Evolutionary conservation across 441 rosid genomes (phyloP), one percentile per base, ranked within the genome.

Genomic region (Eutrema salsugineum): DNA sequence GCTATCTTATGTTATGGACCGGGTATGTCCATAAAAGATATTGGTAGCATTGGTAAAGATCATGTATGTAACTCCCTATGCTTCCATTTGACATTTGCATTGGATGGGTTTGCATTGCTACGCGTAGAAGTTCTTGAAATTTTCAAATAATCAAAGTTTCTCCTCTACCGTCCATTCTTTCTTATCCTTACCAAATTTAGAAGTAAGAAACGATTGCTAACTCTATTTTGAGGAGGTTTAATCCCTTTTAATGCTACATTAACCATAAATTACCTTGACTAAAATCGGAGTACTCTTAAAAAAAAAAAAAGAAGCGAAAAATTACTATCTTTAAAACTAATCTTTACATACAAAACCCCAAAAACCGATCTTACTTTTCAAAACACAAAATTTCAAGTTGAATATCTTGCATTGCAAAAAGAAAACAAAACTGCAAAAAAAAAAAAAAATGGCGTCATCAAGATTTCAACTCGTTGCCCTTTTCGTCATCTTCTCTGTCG

Each of bases 391-490:
- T 8, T 28, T 27, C 28, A 47, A 75, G 53, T 68, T 59, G 56
- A 74, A 35, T 49, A 74, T 68, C 43, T 55, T 68, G 46, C 50
- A 62, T 14, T 39, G 57, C 39, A 49, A 55, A 55, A 70, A 56
- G 4, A 75, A 47, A 51, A 40, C 0, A 62, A 76, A 24, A 20
- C 27, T 9, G 11, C 42, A 24, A 43, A 69, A n/a, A n/a, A n/a
- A n/a, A n/a, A 65, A 63, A 60, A 69, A 65, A 64, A 61, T 77
- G 76, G 59, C 30, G 15, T 58, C 76, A 42, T 51, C 80, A 59
- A 66, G 64, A 59, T 53, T 77, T 46, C 68, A 70, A 70, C 38
- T 70, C 15, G 53, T 71, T 71, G 69, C 73, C 11, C 6, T 77
- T 44, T 51, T 77, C 47, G 44, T 71, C 48, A 66, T 71, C 40